Evolutionary conservation across 805 yeast genomes (phyloP), one percentile per base, ranked within the genome.

Genomic region (Wickerhamomyces pijperi): DNA sequence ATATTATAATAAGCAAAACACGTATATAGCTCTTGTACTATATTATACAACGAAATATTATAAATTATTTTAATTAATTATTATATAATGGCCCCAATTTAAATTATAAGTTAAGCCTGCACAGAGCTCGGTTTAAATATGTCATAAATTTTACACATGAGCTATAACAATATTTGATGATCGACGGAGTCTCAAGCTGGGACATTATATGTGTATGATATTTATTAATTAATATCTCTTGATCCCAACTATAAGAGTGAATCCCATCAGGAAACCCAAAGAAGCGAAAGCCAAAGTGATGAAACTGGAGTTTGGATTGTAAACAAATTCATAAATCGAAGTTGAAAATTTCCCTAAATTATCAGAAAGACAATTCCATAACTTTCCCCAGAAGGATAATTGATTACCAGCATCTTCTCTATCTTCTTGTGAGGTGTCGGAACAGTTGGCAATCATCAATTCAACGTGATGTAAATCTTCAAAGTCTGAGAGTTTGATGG

Each of bases 401-500:
- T 14, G 28, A 35, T 32, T 15, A 34, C 36, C 38, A 28, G 7
- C 11, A 21, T 18, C 19, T 14, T 14, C 29, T 34, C 28, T 15
- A 34, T 37, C 36, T 28, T 16, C 5, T 21, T 7, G 19, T 28
- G 15, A 14, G 13, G 25, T 21, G 4, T 31, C 4, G 8, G 4
- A 20, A n/a, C n/a, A n/a, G n/a, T n/a, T n/a, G 6, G 21, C 19
- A 14, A 36, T 19, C 19, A 21, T 31, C 28, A 33, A 18, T 28
- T 15, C 5, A 34, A 25, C 21, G n/a, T 7, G 7, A 4, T 25
- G 29, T 9, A 15, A 20, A 2, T 12, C 28, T 25, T 28, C 29
- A 23, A 43, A 35, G 45, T 13, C 45, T 3, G 29, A 25, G 5
- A 25, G 4, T 14, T 25, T 7, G 14, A 25, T 25, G 13, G 29